Evolutionary conservation across 2,329 filamentous ascomycete genomes (phyloP), one percentile per base, ranked within the genome.

Genomic region (Tolypocladium tundrense): DNA sequence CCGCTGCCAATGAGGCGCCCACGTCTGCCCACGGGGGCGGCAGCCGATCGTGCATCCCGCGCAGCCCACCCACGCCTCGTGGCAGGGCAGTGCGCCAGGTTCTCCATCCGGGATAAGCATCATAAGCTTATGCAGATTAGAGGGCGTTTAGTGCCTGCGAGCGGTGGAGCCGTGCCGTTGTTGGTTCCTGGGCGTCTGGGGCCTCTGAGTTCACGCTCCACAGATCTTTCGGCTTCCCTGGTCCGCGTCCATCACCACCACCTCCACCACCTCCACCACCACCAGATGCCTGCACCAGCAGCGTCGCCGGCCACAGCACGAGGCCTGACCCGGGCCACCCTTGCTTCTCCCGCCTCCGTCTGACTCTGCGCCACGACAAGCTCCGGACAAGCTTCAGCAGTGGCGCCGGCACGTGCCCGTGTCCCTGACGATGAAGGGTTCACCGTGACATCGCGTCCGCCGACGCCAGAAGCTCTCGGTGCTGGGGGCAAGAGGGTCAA

Each of bases 321-420:
- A 31, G 24, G 24, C 45, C 24, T 50, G 27, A 3, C 45, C 24
- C 27, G 48, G 13, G 45, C 16, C 27, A n/a, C 31, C 27, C 48
- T 11, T n/a, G 27, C 48, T 51, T 16, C 48, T n/a, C 27, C 45
- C 24, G 7, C 16, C 24, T 27, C 24, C 11, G 27, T 19, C 45
- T 45, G 42, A 21, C 41, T 8, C 14, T 48, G 24, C 43, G 13
- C 43, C 43, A 45, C 21, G 43, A 21, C 21, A 31, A 27, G 4
- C 27, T 11, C 31, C 19, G 13, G 27, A n/a, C 48, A 35, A 37
- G 48, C 31, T 51, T 31, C 31, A 7, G 11, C 31, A 33, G 48
- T 52, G 48, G 48, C 48, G 31, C 19, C 53, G 24, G 53, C 59
- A 60, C 59, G 59, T 60, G 59, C 42, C 19, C 24, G 48, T 24